phyloP scores from a whole-genome alignment of 2,329 filamentous ascomycete genomes.

The Trichoderma koningiopsis region DNA sequence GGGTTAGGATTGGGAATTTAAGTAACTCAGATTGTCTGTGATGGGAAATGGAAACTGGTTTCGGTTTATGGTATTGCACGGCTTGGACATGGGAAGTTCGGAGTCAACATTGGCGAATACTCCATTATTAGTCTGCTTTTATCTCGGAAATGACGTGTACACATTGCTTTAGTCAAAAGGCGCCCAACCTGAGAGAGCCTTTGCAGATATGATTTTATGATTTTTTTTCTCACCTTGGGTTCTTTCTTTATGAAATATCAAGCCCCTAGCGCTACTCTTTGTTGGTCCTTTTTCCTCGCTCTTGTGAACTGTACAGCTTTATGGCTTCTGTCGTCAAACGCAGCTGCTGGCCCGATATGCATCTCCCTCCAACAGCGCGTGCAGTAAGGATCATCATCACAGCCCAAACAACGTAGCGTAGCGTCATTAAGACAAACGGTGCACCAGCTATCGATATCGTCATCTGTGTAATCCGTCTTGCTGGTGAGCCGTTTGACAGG shows the following conservation, averaged over 20 bases:
- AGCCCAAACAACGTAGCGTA: constrained; percentile 70
- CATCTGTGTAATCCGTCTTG: constrained; percentile 59
- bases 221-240: neutral
- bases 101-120: neutral
- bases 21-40: constrained; percentile 17
- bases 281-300: constrained; percentile 37
- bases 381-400: constrained; percentile 74
- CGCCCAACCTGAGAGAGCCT: neutral
- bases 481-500: constrained; percentile 44
- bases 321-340: constrained; percentile 71
- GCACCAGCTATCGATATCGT: constrained; percentile 77
- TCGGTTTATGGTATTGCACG: constrained; percentile 10
- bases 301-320: constrained; percentile 62
- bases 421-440: constrained; percentile 81
- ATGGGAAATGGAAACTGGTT: neutral
- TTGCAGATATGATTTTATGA: neutral
- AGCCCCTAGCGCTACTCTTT: constrained; percentile 43
- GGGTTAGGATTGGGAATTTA: neutral
- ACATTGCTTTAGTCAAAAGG: neutral
- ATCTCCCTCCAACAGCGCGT: constrained; percentile 78
- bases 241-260: constrained; percentile 8
- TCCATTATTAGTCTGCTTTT: neutral
- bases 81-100: constrained; percentile 8
- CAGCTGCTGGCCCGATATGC: constrained; percentile 69
- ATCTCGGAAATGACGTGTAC: neutral